A percentile compares a stretch with the other conserved stretches of the same genome.
Evolutionary conservation across 306 rosid genomes (phyloP).

Genomic region (Alnus rubra): DNA sequence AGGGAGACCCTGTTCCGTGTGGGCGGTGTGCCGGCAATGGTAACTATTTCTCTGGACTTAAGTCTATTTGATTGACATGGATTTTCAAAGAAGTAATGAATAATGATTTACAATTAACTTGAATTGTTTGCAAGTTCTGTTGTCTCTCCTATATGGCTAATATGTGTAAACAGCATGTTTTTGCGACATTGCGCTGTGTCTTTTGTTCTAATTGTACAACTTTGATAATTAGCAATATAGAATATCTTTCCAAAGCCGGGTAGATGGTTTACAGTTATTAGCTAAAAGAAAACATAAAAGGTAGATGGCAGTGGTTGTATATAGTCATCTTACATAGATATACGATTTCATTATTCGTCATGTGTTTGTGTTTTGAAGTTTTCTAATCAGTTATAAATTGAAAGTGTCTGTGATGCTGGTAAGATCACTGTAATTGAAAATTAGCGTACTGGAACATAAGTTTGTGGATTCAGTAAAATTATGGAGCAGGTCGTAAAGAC

Average conservation of each 20-base stretch:
- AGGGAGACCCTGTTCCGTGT: slow-evolving; percentile 97
- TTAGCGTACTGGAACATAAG: not conserved
- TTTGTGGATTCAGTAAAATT: not conserved
- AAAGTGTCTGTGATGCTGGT: too few relatives aligned
- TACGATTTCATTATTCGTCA: too few relatives aligned
- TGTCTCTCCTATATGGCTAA: not conserved
- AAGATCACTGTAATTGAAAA: too few relatives aligned
- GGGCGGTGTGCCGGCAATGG: slow-evolving; percentile 96
- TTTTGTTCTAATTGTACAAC: not conserved
- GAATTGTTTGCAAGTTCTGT: not conserved
- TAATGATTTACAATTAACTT: not conserved
- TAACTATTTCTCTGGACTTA: slow-evolving; percentile 33
- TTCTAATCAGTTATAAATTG: too few relatives aligned
- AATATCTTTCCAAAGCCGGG: too few relatives aligned
- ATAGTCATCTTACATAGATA: too few relatives aligned
- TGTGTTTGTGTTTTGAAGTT: too few relatives aligned
- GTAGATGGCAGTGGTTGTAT: too few relatives aligned
- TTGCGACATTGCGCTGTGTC: not conserved
- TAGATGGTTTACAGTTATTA: too few relatives aligned
- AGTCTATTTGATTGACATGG: slow-evolving; percentile 4
- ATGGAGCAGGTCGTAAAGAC: not conserved
- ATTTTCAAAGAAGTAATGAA: not conserved
- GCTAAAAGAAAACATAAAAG: too few relatives aligned
- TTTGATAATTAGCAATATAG: not conserved
- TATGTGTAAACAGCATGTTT: not conserved